A percentile compares a stretch with the other conserved stretches of the same genome.
Evolutionary conservation across 1,284 basidiomycete species (phyloP).

Genomic region (Golubevia sp.): DNA sequence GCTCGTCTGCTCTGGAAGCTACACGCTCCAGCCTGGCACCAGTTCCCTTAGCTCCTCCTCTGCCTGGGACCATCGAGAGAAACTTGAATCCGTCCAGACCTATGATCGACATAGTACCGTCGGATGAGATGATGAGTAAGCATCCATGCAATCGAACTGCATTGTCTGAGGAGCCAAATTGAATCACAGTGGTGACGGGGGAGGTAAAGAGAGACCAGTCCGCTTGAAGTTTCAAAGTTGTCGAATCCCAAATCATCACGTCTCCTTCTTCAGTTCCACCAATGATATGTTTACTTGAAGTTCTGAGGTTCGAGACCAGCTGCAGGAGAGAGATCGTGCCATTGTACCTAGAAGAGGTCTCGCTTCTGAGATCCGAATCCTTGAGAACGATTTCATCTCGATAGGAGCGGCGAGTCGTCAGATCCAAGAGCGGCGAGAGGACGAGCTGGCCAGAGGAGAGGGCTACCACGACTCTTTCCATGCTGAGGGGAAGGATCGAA

Average conservation of each 20-base stretch:
- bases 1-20: constrained; percentile 73
- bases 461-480: constrained; percentile 17
- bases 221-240: constrained; percentile 1
- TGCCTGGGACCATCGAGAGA: background rate
- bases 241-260: constrained; percentile 22
- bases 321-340: constrained; percentile 22
- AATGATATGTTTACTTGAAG: constrained; percentile 17
- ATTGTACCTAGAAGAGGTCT: constrained; percentile 16
- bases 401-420: constrained; percentile 5
- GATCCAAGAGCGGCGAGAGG: constrained; percentile 3
- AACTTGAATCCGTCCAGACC: constrained; percentile 70
- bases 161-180: constrained; percentile 62
- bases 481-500: constrained; percentile 9
- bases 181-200: too few relatives aligned
- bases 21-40: constrained; percentile 66
- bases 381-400: constrained; percentile 11
- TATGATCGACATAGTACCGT: constrained; percentile 81
- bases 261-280: constrained; percentile 39
- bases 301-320: constrained; percentile 5
- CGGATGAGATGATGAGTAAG: constrained; percentile 74
- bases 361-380: constrained; percentile 1
- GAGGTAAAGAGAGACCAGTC: constrained; percentile 9
- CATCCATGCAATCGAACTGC: constrained; percentile 72
- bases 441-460: constrained; percentile 12
- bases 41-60: background rate